Evolutionary conservation across 257 asterid species (phyloP).

Genomic region (Solanum chilense): DNA sequence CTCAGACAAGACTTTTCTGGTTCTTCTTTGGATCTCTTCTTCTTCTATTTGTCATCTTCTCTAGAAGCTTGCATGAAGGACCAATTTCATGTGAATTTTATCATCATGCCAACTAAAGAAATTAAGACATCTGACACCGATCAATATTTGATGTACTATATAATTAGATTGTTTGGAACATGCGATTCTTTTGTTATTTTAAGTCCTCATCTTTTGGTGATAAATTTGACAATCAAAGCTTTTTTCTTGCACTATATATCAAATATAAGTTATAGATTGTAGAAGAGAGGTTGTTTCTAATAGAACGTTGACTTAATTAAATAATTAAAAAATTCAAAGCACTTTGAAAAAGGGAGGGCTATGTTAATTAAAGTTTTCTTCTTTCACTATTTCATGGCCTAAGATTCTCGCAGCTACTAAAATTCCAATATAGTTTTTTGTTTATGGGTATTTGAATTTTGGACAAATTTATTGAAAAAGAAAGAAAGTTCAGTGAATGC

Average conservation of each 20-base stretch:
- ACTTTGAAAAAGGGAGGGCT: too few species aligned
- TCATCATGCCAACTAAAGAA: background rate
- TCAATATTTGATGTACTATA: background rate
- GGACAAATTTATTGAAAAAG: too few species aligned
- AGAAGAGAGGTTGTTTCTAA: too few species aligned
- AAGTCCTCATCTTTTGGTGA: background rate
- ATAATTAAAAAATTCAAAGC: too few species aligned
- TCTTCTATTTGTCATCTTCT: background rate
- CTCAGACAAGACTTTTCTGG: background rate
- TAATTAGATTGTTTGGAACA: slow-evolving; percentile 18
- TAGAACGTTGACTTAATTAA: too few species aligned
- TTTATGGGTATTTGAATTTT: background rate
- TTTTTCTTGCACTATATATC: background rate
- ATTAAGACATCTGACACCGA: background rate
- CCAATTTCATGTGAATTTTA: background rate
- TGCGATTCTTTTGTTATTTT: background rate
- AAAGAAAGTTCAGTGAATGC: too few species aligned
- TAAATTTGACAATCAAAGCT: slow-evolving; percentile 11
- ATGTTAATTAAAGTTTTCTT: too few species aligned
- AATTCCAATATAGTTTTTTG: background rate
- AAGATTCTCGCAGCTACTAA: too few species aligned
- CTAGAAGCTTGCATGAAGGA: background rate
- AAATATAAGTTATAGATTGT: background rate
- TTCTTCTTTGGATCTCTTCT: background rate
- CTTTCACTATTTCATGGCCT: too few species aligned